Percentiles rank a stretch among this genome's conserved stretches.
Conservation (phyloP, 2,329 filamentous ascomycete genomes). For the Aphanoascus verrucosus region DNA sequence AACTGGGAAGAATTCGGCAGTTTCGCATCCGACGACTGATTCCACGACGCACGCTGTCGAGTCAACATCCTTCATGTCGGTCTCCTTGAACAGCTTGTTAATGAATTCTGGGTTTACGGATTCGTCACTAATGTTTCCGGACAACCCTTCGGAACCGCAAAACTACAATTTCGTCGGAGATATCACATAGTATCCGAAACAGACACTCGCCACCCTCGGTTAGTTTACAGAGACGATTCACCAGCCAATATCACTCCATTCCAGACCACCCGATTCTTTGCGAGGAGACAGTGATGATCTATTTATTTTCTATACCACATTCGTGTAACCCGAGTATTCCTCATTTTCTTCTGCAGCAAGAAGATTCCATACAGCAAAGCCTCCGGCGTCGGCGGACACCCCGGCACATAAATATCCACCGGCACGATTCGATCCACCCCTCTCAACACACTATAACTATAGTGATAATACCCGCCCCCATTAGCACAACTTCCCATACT, state of each 20-base stretch:
- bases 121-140: neutral
- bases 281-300: neutral
- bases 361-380: conserved; percentile 54
- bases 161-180: too few relatives aligned
- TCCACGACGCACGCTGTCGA: neutral
- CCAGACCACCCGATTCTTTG: too few relatives aligned
- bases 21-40: neutral
- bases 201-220: too few relatives aligned
- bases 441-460: conserved; percentile 66
- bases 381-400: conserved; percentile 50
- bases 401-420: conserved; percentile 70
- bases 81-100: neutral
- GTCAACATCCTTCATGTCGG: neutral
- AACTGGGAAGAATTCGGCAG: too few relatives aligned
- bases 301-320: conserved; percentile 46
- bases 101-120: neutral
- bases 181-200: too few relatives aligned
- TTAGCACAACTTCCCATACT: conserved; percentile 80
- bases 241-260: too few relatives aligned
- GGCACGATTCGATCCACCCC: conserved; percentile 68
- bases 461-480: conserved; percentile 78
- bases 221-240: too few relatives aligned
- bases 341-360: conserved; percentile 66
- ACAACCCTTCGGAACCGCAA: neutral
- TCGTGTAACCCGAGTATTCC: conserved; percentile 39